Evolutionary conservation across 345 rosid species (phyloP).

Genomic region (Salix udensis): DNA sequence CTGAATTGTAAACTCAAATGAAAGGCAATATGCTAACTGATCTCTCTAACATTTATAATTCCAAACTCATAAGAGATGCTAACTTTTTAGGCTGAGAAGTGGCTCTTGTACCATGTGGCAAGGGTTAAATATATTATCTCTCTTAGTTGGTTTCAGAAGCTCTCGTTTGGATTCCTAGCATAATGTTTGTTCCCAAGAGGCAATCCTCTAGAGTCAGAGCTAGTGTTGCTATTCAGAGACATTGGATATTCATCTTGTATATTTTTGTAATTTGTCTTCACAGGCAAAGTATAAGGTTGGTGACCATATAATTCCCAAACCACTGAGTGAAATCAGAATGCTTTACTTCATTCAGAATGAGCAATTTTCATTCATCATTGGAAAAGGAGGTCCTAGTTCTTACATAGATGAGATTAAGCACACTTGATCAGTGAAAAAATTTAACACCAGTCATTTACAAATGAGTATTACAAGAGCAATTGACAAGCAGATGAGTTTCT

Average conservation of each 20-base stretch:
- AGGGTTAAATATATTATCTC: neutral
- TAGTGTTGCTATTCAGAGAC: neutral
- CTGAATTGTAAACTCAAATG: neutral
- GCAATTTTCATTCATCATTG: neutral
- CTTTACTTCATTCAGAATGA: neutral
- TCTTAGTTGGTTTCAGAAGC: too few species aligned
- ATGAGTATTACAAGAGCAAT: too few species aligned
- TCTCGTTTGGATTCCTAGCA: too few species aligned
- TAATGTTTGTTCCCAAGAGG: neutral
- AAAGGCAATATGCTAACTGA: neutral
- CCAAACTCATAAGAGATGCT: neutral
- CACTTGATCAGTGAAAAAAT: too few species aligned
- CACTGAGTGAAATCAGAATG: neutral
- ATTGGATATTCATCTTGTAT: neutral
- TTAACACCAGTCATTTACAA: too few species aligned
- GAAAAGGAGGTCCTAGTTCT: too few species aligned
- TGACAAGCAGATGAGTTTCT: too few species aligned
- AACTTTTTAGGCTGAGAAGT: neutral
- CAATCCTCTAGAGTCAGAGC: neutral
- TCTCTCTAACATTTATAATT: neutral
- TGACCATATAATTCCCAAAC: neutral
- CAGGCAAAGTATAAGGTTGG: neutral
- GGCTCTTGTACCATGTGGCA: neutral
- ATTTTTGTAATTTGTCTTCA: neutral
- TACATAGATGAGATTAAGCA: too few species aligned